Conservation (phyloP, 176 grass and related monocot species). For the maize (Zea mays) region DNA sequence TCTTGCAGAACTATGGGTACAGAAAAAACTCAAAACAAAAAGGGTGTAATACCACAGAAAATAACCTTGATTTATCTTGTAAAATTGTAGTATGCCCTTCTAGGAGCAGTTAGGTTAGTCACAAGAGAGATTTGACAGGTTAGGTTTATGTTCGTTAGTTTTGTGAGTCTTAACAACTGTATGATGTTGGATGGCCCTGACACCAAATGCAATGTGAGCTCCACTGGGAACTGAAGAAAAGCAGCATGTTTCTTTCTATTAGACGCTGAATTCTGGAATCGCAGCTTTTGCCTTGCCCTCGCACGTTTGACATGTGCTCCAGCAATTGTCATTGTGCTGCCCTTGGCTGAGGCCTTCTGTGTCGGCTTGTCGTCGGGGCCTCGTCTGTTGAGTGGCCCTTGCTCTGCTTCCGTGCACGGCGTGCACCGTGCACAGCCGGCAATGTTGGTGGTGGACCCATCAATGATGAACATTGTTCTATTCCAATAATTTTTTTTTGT, state of each 20-base stretch:
- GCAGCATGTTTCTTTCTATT: not conserved
- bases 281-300: too few species aligned
- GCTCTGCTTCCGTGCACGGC: not conserved
- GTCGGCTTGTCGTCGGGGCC: too few species aligned
- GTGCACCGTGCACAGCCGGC: too few species aligned
- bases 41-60: constrained; percentile 25
- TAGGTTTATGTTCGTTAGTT: not conserved
- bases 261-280: too few species aligned
- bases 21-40: constrained; percentile 19
- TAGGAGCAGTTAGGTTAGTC: constrained; percentile 27
- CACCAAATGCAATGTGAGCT: constrained; percentile 6
- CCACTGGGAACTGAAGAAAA: not conserved
- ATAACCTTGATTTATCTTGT: constrained; percentile 25
- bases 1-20: constrained; percentile 33
- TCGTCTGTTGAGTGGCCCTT: not conserved
- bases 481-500: not conserved
- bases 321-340: too few species aligned
- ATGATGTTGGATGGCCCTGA: constrained; percentile 4
- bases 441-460: not conserved
- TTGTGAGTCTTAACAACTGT: not conserved
- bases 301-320: too few species aligned
- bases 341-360: too few species aligned
- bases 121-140: not conserved
- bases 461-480: too few species aligned
- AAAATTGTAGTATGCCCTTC: constrained; percentile 12